Base-by-base conservation (phyloP, 805 yeast genomes). In the Candida hungchunana region DNA sequence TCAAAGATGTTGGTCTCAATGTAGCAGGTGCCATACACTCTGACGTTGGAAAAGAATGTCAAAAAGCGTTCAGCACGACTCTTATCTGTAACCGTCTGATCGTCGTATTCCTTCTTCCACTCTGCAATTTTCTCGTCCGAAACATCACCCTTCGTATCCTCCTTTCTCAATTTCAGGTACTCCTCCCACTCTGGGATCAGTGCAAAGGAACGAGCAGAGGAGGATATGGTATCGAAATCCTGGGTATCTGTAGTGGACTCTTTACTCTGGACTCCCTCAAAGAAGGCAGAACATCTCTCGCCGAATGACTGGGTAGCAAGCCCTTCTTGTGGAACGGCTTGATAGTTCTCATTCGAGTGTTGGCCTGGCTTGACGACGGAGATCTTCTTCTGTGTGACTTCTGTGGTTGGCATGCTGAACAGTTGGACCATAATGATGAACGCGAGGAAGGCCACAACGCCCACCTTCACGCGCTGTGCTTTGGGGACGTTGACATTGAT, bases 21-120 rank as follows among this genome's bases (percentile, higher is more conserved):
- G 32, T 36, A 51, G 25, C 58, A 53, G 10, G 41, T 22, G 7
- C 50, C 50, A 34, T 48, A 53, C n/a, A 46, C 29, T 29, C 56
- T 42, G 20, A 45, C 29, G 29, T 49, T 39, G 10, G 48, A 35
- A 30, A 40, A 39, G 33, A 37, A 41, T 6, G 43, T 36, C 10
- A 18, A 29, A 37, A 42, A 37, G 9, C 28, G 28, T 7, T 41
- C 34, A 8, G 31, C 26, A 26, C 34, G 34, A 2, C 12, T n/a
- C 27, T 34, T 34, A n/a, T 28, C 26, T 12, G 22, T 17, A 8
- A 22, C 18, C 12, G 29, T n/a, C 11, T 28, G 18, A 4, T 22
- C 34, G 5, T 21, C 13, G 36, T 32, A 41, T 15, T 34, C 24
- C 18, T 36, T 30, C 13, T 28, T 26, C 41, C 36, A 35, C 14